phyloP scores from a whole-genome alignment of 306 rosid genomes.

The Glycyrrhiza uralensis region DNA sequence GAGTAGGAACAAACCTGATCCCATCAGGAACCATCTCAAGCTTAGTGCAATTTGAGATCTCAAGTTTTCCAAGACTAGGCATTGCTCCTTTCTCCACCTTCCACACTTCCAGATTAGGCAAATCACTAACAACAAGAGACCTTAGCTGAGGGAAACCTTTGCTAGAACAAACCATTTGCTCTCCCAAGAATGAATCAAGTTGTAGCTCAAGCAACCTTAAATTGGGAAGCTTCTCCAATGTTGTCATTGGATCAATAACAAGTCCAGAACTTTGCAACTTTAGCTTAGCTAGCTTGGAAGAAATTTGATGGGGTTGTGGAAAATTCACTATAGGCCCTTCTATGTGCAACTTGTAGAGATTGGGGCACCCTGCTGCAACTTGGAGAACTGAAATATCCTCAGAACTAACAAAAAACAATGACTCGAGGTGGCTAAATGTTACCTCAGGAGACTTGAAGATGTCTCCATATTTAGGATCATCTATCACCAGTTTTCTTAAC shows the following conservation, averaged over 20 bases:
- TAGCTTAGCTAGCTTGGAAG: constrained; percentile 40
- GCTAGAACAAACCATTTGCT: constrained; percentile 25
- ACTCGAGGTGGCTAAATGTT: constrained; percentile 28
- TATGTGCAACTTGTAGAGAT: constrained; percentile 32
- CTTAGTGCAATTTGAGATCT: background rate
- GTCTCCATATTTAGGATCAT: constrained; percentile 34
- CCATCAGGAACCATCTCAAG: constrained; percentile 50
- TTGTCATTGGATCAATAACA: constrained; percentile 30
- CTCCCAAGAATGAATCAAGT: constrained; percentile 28
- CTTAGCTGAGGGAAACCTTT: constrained; percentile 45
- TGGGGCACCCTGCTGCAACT: constrained; percentile 39
- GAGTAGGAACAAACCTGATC: constrained; percentile 27
- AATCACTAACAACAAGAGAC: background rate
- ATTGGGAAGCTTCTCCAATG: constrained; percentile 46
- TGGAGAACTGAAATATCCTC: constrained; percentile 29
- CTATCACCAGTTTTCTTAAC: constrained; percentile 45
- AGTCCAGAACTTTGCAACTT: constrained; percentile 14
- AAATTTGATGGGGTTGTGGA: constrained; percentile 19
- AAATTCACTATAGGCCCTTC: constrained; percentile 25
- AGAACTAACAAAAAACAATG: constrained; percentile 40
- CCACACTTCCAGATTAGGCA: constrained; percentile 41
- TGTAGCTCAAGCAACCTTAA: constrained; percentile 39
- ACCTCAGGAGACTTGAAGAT: constrained; percentile 26
- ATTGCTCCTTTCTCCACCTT: constrained; percentile 46
- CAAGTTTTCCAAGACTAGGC: constrained; percentile 34